Percentiles rank a stretch among this genome's conserved stretches.
Evolutionary conservation across 2,329 filamentous ascomycete species (phyloP).

Genomic region (Fusarium continuum): DNA sequence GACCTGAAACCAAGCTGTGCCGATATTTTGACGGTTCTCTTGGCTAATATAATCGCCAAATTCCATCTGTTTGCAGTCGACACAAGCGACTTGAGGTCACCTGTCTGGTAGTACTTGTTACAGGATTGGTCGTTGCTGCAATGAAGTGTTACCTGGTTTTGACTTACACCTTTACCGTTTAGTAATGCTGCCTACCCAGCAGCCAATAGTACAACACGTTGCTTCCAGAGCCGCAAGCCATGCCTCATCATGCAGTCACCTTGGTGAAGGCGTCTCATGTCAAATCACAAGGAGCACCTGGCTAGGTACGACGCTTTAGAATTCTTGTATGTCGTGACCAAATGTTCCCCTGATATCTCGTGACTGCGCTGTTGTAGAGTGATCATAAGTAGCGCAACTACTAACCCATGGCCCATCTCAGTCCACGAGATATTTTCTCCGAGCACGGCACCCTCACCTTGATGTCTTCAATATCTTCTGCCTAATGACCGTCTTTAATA

Average conservation of each 20-base stretch:
- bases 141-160: not conserved
- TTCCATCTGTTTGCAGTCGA: constrained; percentile 1
- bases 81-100: not conserved
- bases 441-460: not conserved
- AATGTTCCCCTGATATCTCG: not conserved
- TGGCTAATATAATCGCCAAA: not conserved
- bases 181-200: not conserved
- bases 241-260: not conserved
- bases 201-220: constrained; percentile 1
- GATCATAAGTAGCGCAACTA: not conserved
- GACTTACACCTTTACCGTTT: not conserved
- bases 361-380: not conserved
- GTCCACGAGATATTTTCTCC: not conserved
- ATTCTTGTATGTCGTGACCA: not conserved
- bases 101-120: not conserved
- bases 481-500: not conserved
- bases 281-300: not conserved
- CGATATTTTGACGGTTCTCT: not conserved
- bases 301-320: not conserved
- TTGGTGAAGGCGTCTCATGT: not conserved
- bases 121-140: not conserved
- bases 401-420: not conserved
- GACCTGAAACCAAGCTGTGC: not conserved
- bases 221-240: not conserved
- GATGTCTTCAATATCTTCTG: not conserved